phyloP scores from a whole-genome alignment of 805 yeast species.

The Ogataea wickerhamii region DNA sequence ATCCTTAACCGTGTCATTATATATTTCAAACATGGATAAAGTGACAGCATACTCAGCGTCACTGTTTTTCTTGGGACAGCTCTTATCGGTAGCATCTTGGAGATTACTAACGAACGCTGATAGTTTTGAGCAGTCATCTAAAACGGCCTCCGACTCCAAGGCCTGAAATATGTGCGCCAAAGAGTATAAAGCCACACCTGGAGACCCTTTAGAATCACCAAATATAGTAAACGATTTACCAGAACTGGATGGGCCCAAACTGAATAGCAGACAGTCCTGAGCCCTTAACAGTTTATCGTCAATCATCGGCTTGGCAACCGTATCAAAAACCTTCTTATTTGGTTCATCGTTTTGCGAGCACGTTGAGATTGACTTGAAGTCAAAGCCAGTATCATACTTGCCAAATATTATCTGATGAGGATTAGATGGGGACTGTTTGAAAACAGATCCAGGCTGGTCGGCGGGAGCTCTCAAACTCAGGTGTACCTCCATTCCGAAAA shows the following conservation, averaged over 20 bases:
- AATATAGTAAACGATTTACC: constrained; percentile 44
- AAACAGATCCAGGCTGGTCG: constrained; percentile 15
- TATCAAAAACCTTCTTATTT: constrained; percentile 37
- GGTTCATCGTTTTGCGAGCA: constrained; percentile 26
- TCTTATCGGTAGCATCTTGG: constrained; percentile 5
- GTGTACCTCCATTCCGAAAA: constrained; percentile 24
- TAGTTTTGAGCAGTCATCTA: constrained; percentile 8
- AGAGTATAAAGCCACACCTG: constrained; percentile 20
- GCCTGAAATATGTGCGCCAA: constrained; percentile 23
- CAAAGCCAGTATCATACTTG: constrained; percentile 26
- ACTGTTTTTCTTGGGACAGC: neutral
- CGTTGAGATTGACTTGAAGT: constrained; percentile 25
- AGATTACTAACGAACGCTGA: constrained; percentile 13
- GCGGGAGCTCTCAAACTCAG: constrained; percentile 37
- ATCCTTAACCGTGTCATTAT: constrained; percentile 44
- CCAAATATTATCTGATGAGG: constrained; percentile 23
- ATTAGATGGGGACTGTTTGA: constrained; percentile 14
- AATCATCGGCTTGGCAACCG: constrained; percentile 33
- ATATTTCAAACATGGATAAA: constrained; percentile 51
- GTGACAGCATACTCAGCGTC: constrained; percentile 36
- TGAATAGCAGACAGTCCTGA: constrained; percentile 42
- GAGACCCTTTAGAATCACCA: constrained; percentile 25
- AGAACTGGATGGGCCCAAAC: constrained; percentile 52
- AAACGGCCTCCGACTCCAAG: constrained; percentile 9
- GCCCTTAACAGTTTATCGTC: constrained; percentile 27